phyloP scores from a whole-genome alignment of 2,329 filamentous ascomycete species.

The Didymella pinodella region DNA sequence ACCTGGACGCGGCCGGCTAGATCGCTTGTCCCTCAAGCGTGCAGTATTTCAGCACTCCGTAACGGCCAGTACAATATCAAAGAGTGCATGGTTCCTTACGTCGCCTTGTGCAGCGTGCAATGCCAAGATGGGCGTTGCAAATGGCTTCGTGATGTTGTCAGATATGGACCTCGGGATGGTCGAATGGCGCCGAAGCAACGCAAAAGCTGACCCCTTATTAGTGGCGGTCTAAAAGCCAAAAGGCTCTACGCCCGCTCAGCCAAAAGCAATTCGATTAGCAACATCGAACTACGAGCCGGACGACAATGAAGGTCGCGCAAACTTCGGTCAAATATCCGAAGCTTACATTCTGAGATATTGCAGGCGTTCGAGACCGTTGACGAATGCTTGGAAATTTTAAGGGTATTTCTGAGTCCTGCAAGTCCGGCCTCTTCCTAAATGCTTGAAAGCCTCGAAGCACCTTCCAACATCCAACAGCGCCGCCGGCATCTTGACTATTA shows the following conservation, averaged over 20 bases:
- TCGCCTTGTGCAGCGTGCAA: neutral
- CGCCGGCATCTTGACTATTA: neutral
- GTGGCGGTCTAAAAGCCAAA: neutral
- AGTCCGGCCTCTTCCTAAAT: neutral
- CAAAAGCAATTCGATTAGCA: neutral
- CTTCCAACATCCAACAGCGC: neutral
- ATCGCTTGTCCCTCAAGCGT: neutral
- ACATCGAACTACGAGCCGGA: neutral
- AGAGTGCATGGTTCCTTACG: neutral
- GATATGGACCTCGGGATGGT: neutral
- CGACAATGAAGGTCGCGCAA: neutral
- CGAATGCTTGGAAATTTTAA: neutral
- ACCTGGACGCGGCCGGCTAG: neutral
- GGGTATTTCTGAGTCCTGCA: neutral
- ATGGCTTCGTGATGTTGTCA: neutral
- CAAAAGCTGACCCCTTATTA: neutral
- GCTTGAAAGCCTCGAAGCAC: neutral
- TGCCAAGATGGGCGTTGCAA: neutral
- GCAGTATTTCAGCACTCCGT: neutral
- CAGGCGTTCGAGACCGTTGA: neutral
- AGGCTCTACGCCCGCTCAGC: neutral
- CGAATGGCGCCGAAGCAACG: neutral
- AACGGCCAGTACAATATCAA: neutral
- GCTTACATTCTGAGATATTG: neutral
- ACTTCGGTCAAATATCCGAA: neutral